phyloP scores from a whole-genome alignment of 2,329 filamentous ascomycete genomes.

The Alternaria alternata region DNA sequence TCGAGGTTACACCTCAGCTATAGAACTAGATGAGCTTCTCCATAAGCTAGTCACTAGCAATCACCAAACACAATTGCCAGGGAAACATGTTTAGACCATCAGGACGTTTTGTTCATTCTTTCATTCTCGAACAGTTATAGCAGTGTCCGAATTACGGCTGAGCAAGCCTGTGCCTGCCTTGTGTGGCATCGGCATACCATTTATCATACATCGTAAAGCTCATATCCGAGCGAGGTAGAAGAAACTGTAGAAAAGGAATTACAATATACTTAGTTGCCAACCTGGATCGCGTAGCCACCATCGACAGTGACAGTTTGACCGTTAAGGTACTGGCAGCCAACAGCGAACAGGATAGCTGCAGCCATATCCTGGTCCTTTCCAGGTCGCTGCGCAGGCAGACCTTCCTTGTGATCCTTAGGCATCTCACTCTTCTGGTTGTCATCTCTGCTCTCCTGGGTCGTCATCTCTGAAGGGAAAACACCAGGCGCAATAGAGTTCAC shows the following conservation, averaged over 20 bases:
- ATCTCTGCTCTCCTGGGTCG: slow-evolving; percentile 57
- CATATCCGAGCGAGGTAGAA: neutral
- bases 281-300: slow-evolving; percentile 59
- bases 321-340: slow-evolving; percentile 60
- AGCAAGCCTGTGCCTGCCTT: neutral
- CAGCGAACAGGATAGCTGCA: slow-evolving; percentile 62
- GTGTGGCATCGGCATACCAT: neutral
- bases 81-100: neutral
- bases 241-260: neutral
- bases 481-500: slow-evolving; percentile 67
- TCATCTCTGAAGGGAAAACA: slow-evolving; percentile 67
- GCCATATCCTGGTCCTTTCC: slow-evolving; percentile 69
- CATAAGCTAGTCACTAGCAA: neutral
- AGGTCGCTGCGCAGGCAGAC: slow-evolving; percentile 60
- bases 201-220: slow-evolving; percentile 9
- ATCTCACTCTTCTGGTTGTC: slow-evolving; percentile 64
- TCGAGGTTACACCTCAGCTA: no score
- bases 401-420: slow-evolving; percentile 61
- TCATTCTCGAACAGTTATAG: neutral
- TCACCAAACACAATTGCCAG: neutral
- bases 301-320: slow-evolving; percentile 61
- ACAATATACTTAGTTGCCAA: slow-evolving; percentile 36
- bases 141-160: neutral
- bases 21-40: no score
- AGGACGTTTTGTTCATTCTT: neutral